Evolutionary conservation across 371 early-diverging fungal genomes (phyloP), one percentile per base, ranked within the genome.

Genomic region (Mucor plumbeus): DNA sequence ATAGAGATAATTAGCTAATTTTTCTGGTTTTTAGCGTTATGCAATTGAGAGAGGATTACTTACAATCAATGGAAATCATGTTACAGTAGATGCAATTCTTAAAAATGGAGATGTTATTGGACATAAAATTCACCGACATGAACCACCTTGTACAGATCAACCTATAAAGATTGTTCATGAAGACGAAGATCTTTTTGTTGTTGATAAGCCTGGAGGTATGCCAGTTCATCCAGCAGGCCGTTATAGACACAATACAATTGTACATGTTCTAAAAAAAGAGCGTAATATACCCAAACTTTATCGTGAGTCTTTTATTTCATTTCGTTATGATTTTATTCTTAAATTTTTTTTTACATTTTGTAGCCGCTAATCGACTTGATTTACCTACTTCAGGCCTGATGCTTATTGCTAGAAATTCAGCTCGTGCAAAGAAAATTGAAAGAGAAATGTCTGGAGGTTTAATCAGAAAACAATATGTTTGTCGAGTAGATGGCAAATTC

Each of bases 101-200:
- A 75, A 84, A 59, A 91, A 91, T 73, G 83, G 85, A 47, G 97
- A 97, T 70, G 50, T 92, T 3, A 81, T 98, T 26, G 80, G 83
- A 0, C 97, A 97, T 71, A 69, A 77, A 10, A 90, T 93, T 36
- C 99, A 98, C 76, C 89, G 98, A 0, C 99, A 98, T 78, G 99
- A 98, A 78, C 99, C 99, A 0, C 95, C 96, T 4, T 92, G 96
- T 0, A 84, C 92, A 4, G 86, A 82, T 19, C 70, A 81, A 43
- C 75, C 86, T 1, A 79, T 93, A 26, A 75, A 87, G 5, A 86
- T 91, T 26, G 80, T 98, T 0, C 66, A 85, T 44, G 70, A 85
- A 38, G 83, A 84, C 15, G 85, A 91, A 10, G 87, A 85, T 2
- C 64, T 94, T 5, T 71, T 95, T 56, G 91, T 95, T 11, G 84